Base-by-base conservation (phyloP, 2,329 filamentous ascomycete genomes). In the Arthrobotrys musiformis region DNA sequence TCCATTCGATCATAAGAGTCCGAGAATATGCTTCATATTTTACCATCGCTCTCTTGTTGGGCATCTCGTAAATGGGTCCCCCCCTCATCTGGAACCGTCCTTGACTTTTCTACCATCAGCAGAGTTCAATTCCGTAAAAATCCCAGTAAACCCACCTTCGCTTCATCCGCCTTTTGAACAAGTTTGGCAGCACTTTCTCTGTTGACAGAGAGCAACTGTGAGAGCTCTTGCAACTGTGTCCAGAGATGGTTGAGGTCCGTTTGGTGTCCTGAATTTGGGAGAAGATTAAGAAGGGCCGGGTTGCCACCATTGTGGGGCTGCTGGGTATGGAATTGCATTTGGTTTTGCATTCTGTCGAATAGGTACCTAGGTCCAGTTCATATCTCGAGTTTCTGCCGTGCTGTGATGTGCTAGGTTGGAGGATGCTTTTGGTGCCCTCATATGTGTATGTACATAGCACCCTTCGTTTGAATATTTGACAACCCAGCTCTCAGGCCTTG, bases 241-340 rank as follows among this genome's bases (percentile, higher is more conserved):
- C 80, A 81, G 5, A 81, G 78, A 37, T 81, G 80, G 56, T 81
- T 81, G 60, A 81, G 79, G 67, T 81, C 80, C n/a, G 80, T 79
- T 60, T 81, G 80, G 63, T 81, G 79, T 30, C 79, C 79, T 60
- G 73, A 37, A 63, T 73, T 78, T n/a, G 69, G 69, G 44, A 73
- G 74, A 40, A 78, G 63, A 33, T 54, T 77, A 9, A 77, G 17
- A 6, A 77, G 35, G n/a, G 73, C 40, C 30, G 73, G 66, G 52
- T 77, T 70, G 15, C 60, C 60, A 11, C 40, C 66, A 33, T 37
- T 67, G 13, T 77, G 73, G 8, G 61, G 26, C 40, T 69, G 64
- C 30, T 70, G 73, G 8, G 37, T 24, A 46, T 77, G 73, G 42
- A 66, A 70, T 42, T 70, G 66, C 22, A 77, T 26, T 33, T 77